Evolutionary conservation across 225 moss, liverwort and hornwort species (phyloP), one percentile per base, ranked within the genome.

Genomic region (Sphagnum contortum): DNA sequence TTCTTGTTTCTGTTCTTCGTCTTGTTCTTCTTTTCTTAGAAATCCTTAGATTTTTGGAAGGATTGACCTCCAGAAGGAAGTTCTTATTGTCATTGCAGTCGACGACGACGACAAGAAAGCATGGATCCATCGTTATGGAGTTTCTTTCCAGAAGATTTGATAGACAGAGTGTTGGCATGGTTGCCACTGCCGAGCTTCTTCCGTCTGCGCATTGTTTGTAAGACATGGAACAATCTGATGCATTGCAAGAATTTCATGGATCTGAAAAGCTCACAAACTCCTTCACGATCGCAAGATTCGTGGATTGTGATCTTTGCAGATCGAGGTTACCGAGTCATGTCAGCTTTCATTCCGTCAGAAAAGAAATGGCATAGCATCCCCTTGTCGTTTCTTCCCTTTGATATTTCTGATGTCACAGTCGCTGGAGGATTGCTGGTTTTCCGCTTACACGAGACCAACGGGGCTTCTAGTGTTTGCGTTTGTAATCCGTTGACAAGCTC

Each of bases 231-330:
- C 66, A 69, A 54, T 12, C 62, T 78, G 11, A 76, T 75, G 3
- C 76, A 67, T 5, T 75, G 81, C 12, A 57, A 48, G 5, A 44
- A 50, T 3, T 81, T 85, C 12, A 3, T 62, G 2, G 58, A 55
- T 0, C 65, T 84, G 11, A 29, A 29, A 29, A 69, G 67, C 11
- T 60, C 74, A 3, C 68, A 14, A 3, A 29, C 44, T 0, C 58
- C 75, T 8, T 4, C 71, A 0, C 63, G 66, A 50, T 4, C 71
- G 0, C 63, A 69, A 50, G 81, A 85, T 49, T 73, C 81, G 0
- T 85, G 84, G 84, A 85, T 85, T 3, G 56, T 85, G 60, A 81
- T 85, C 45, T 85, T 85, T n/a, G 81, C 84, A 2, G 81, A 85
- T 9, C 48, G 78, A 5, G 78, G 81, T 5, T 85, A 85, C 50